phyloP scores from a whole-genome alignment of 805 yeast species.

The Komagataella pseudopastoris region DNA sequence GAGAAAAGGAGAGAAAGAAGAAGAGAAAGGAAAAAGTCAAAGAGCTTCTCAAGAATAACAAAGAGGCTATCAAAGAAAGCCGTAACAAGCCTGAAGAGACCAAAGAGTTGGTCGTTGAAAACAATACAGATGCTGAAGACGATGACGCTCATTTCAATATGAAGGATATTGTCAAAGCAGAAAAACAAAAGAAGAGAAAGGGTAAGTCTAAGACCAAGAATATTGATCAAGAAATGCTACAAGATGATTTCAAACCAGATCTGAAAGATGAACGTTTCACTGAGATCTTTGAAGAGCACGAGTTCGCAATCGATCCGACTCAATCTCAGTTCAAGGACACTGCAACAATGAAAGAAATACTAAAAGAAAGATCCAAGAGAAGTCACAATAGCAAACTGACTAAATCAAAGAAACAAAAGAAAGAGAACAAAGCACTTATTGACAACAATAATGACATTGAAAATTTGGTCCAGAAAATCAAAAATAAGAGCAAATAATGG shows the following conservation, averaged over 20 bases:
- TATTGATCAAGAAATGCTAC: conserved; percentile 31
- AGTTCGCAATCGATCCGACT: conserved; percentile 89
- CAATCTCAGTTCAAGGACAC: conserved; percentile 85
- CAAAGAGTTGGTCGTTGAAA: conserved; percentile 44
- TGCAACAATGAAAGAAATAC: conserved; percentile 68
- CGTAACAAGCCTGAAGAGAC: conserved; percentile 16
- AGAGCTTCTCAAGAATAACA: conserved; percentile 37
- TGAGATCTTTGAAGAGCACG: conserved; percentile 74
- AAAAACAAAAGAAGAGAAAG: conserved; percentile 45
- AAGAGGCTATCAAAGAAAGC: conserved; percentile 33
- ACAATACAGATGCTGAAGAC: conserved; percentile 27
- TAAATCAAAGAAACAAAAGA: conserved; percentile 4
- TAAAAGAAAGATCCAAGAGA: conserved; percentile 62
- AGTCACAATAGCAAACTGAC: conserved; percentile 10
- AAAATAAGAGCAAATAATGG: conserved; percentile 21
- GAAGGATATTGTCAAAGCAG: conserved; percentile 66
- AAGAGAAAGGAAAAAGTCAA: conserved; percentile 69
- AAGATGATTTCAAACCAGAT: conserved; percentile 42
- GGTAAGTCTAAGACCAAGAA: conserved; percentile 26
- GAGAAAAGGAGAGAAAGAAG: conserved; percentile 87
- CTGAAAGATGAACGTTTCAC: conserved; percentile 76
- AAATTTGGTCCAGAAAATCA: conserved; percentile 37
- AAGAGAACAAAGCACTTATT: conserved; percentile 2
- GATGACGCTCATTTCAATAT: conserved; percentile 57
- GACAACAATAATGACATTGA: conserved; percentile 7